A percentile compares a stretch with the other conserved stretches of the same genome.
Conservation (phyloP, 371 early-diverging fungal species). For the Coemansia sp. region DNA sequence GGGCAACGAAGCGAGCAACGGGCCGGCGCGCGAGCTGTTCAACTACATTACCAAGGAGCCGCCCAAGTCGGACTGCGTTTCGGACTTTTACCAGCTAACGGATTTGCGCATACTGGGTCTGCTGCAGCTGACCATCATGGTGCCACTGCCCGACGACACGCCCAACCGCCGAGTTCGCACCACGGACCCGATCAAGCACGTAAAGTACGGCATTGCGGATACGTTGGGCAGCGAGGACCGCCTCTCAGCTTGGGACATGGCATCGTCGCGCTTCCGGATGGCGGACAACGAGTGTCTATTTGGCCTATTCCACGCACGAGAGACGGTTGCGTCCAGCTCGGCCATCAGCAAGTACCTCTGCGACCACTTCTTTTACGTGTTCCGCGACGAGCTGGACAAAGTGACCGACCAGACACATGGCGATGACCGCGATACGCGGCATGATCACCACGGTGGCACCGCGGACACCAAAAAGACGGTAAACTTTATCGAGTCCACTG, state of each 20-base stretch:
- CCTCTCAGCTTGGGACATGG: conserved; percentile 77
- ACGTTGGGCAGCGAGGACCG: conserved; percentile 64
- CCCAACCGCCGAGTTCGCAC: conserved; percentile 81
- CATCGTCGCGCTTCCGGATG: conserved; percentile 75
- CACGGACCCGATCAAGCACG: conserved; percentile 75
- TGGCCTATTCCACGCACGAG: conserved; percentile 82
- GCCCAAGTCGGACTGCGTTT: conserved; percentile 54
- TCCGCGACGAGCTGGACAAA: conserved; percentile 72
- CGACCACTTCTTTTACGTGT: conserved; percentile 65
- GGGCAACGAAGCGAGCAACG: conserved; percentile 26
- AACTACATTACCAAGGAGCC: conserved; percentile 47
- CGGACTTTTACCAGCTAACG: conserved; percentile 75
- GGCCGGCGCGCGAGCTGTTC: conserved; percentile 47
- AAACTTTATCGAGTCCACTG: conserved; percentile 33
- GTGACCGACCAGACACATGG: conserved; percentile 44
- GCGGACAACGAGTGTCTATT: conserved; percentile 85
- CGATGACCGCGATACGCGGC: conserved; percentile 28
- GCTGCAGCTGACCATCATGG: conserved; percentile 85
- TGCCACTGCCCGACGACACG: conserved; percentile 80
- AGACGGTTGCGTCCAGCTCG: conserved; percentile 56
- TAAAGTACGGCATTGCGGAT: conserved; percentile 88
- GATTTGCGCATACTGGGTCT: conserved; percentile 79
- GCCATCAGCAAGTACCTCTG: conserved; percentile 62
- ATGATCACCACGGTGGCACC: not conserved
- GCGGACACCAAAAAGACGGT: conserved; percentile 25